Percentiles rank a stretch among this genome's conserved stretches.
These are phyloP conservation scores for Cafeteria roenbergensis DNA, from an alignment of 108 stramenopile genomes.

Conservation along the genomic window DNA sequence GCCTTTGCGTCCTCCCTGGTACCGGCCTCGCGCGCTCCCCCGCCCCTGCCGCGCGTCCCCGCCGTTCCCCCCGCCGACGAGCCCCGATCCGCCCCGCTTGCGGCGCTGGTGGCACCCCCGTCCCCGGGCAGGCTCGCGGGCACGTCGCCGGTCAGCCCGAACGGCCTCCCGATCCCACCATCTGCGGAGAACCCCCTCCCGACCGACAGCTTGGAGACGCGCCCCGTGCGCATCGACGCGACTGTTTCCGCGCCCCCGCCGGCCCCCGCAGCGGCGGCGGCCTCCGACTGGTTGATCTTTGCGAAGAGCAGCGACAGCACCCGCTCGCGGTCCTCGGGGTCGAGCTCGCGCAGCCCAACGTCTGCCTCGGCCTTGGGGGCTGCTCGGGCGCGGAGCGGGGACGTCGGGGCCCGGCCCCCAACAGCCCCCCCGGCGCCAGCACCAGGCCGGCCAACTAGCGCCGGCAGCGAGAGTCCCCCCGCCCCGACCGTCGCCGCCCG, in stretches of 20 bases:
- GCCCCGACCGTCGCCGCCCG: background rate
- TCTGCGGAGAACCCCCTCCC: background rate
- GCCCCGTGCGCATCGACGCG: background rate
- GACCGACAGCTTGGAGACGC: background rate
- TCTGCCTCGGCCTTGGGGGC: background rate
- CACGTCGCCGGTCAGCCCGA: background rate
- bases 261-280: too few species aligned
- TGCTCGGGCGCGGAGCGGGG: conserved; percentile 16
- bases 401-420: conserved; percentile 19
- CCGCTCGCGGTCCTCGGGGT: conserved; percentile 42
- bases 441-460: conserved; percentile 7
- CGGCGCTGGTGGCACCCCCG: background rate
- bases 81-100: background rate
- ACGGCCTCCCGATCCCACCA: background rate
- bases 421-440: background rate
- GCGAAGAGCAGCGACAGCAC: conserved; percentile 49
- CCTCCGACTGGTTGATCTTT: conserved; percentile 42
- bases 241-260: background rate
- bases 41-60: background rate
- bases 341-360: conserved; percentile 31
- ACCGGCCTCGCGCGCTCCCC: background rate
- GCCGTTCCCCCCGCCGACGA: background rate
- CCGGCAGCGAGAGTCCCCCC: background rate
- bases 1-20: too few species aligned
- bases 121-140: background rate